phyloP scores from a whole-genome alignment of 352 stramenopile species.

The Phytopythium litorale region DNA sequence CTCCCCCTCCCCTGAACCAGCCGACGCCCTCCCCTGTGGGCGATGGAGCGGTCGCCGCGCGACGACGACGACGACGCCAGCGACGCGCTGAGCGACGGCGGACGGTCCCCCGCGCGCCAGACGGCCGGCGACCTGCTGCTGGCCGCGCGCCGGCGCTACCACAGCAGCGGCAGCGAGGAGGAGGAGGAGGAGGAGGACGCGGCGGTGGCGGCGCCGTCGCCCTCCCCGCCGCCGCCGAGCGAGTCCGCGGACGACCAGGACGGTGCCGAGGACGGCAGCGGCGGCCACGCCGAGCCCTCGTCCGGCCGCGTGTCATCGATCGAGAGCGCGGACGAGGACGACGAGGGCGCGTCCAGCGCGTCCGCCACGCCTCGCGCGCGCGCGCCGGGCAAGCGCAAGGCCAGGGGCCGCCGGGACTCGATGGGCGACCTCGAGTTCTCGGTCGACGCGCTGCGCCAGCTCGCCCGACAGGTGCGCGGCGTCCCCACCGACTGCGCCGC shows the following conservation, averaged over 20 bases:
- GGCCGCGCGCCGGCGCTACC: background rate
- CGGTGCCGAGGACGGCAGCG: background rate
- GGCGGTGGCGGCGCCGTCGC: background rate
- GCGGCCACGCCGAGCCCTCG: background rate
- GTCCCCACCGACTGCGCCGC: background rate
- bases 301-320: conserved; percentile 6
- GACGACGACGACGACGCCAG: background rate
- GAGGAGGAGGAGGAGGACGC: conserved; percentile 7
- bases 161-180: conserved; percentile 8
- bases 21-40: no score
- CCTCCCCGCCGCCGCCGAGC: background rate
- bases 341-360: background rate
- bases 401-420: conserved; percentile 10
- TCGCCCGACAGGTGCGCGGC: conserved; percentile 20
- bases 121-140: background rate
- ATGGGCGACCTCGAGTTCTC: conserved; percentile 28
- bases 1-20: no score
- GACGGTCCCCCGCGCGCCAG: background rate
- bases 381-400: conserved; percentile 8
- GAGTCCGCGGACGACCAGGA: background rate
- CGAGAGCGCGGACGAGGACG: conserved; percentile 8
- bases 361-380: background rate
- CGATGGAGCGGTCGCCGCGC: background rate
- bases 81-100: background rate
- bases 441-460: conserved; percentile 21